Conservation (phyloP, 192 early-diverging fungal genomes). For the Coemansia sp. region DNA sequence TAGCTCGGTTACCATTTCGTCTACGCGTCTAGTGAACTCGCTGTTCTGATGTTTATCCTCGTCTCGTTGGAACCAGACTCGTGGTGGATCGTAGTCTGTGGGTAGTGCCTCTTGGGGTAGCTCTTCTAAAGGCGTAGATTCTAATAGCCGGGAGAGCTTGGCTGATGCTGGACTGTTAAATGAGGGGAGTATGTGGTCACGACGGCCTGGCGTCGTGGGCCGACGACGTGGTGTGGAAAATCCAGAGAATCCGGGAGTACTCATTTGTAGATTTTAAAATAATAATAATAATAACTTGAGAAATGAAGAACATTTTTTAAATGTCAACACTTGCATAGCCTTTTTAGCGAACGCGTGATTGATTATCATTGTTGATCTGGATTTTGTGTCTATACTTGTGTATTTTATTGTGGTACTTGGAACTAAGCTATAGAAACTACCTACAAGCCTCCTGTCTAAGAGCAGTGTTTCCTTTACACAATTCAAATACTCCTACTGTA, state of each 20-base stretch:
- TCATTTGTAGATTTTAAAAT: conserved; percentile 20
- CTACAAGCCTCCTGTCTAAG: too few relatives aligned
- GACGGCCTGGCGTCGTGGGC: conserved; percentile 50
- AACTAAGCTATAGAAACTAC: too few relatives aligned
- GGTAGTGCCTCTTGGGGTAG: conserved; percentile 33
- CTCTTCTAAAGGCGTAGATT: conserved; percentile 36
- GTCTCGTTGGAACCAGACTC: conserved; percentile 55
- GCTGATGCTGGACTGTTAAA: conserved; percentile 54
- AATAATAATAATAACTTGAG: too few relatives aligned
- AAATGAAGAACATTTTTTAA: too few relatives aligned
- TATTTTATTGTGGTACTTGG: too few relatives aligned
- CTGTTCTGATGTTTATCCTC: conserved; percentile 50
- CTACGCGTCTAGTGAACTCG: conserved; percentile 46
- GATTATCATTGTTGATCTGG: neutral
- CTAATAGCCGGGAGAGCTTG: conserved; percentile 41
- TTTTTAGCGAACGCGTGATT: neutral
- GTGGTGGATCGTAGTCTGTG: conserved; percentile 55
- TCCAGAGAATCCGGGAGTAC: conserved; percentile 31
- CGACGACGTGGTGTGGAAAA: conserved; percentile 51
- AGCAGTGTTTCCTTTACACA: too few relatives aligned
- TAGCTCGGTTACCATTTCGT: conserved; percentile 55
- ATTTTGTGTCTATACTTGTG: too few relatives aligned
- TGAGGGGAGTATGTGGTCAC: conserved; percentile 45
- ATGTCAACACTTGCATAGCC: too few relatives aligned
- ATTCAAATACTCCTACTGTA: neutral